Evolutionary conservation across 2,329 filamentous ascomycete genomes (phyloP), one percentile per base, ranked within the genome.

Genomic region (Eutypella sp.): DNA sequence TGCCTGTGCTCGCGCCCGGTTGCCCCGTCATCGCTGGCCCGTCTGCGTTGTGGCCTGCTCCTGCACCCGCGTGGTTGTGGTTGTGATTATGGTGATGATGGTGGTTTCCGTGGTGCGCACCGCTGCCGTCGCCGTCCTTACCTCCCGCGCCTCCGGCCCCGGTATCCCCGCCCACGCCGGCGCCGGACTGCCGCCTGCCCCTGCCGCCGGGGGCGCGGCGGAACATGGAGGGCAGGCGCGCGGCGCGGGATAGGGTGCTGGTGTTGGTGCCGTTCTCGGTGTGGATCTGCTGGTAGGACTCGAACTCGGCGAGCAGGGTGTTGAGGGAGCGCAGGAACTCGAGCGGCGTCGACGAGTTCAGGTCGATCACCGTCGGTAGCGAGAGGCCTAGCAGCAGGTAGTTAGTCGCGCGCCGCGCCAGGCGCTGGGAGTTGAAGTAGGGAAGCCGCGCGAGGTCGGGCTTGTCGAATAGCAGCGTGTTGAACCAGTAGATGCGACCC

Each of bases 401-500:
- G 66, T 96, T 96, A 42, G 90, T 95, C 29, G 93, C 92, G 57
- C 93, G 88, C 47, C 91, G 86, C 50, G 89, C 85, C 41, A 96
- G 81, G 62, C 92, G 93, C 53, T 87, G 83, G 4, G 82, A 73
- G 48, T 95, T 87, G 62, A 95, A 92, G 62, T 89, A 95, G 39
- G 92, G 84, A 72, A 96, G 85, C 60, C 85, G 84, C 42, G 79
- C 73, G 27, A 97, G 76, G 65, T 96, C 89, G 24, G 80, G 67
- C 59, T 89, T 87, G 54, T 90, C 88, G 68, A 96, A 96, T 61
- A 95, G 86, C 49, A 96, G 81, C 0, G 93, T 96, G 69, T 96
- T 96, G 75, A 97, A 96, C 91, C 93, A 97, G 72, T 95, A 97
- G 36, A 96, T 84, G 47, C 89, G 84, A 49, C 92, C 91, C 69